Conservation (phyloP, 1,139 yeast species). For the Cylindricascospora bacillispora region DNA sequence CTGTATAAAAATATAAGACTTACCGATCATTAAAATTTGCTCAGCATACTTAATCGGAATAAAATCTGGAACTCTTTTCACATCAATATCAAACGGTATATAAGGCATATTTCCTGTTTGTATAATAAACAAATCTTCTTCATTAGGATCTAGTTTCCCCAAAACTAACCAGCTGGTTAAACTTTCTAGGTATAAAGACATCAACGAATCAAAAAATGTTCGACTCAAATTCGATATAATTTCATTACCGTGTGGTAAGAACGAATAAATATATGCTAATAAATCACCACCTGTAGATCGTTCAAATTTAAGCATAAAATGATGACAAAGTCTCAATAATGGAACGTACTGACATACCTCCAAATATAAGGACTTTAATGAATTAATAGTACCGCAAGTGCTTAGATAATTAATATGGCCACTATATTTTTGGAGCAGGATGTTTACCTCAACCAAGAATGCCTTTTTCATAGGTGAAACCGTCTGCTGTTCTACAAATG, state of each 20-base stretch:
- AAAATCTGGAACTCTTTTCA: conserved; percentile 46
- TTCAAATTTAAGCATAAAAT: conserved; percentile 29
- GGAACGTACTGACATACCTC: conserved; percentile 40
- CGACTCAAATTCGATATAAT: conserved; percentile 33
- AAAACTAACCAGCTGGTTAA: conserved; percentile 54
- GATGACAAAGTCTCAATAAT: conserved; percentile 44
- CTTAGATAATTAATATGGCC: conserved; percentile 43
- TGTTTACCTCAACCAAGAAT: conserved; percentile 42
- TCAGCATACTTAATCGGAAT: conserved; percentile 36
- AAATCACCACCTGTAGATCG: conserved; percentile 41
- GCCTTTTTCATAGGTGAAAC: conserved; percentile 53
- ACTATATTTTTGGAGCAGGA: conserved; percentile 42
- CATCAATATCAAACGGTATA: conserved; percentile 18
- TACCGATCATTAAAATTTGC: conserved; percentile 64
- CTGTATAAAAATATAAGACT: conserved; percentile 56
- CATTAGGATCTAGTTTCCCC: conserved; percentile 48
- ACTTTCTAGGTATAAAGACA: conserved; percentile 51
- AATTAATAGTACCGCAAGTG: conserved; percentile 19
- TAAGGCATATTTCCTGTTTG: conserved; percentile 2
- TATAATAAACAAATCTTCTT: conserved; percentile 56
- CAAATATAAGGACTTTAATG: conserved; percentile 33
- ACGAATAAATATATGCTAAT: conserved; percentile 39
- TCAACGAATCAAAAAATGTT: conserved; percentile 36
- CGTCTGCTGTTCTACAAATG: conserved; percentile 26
- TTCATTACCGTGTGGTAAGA: conserved; percentile 53